Evolutionary conservation across 495 filamentous ascomycete species (phyloP).

Genomic region (Trichoderma asperelloides): DNA sequence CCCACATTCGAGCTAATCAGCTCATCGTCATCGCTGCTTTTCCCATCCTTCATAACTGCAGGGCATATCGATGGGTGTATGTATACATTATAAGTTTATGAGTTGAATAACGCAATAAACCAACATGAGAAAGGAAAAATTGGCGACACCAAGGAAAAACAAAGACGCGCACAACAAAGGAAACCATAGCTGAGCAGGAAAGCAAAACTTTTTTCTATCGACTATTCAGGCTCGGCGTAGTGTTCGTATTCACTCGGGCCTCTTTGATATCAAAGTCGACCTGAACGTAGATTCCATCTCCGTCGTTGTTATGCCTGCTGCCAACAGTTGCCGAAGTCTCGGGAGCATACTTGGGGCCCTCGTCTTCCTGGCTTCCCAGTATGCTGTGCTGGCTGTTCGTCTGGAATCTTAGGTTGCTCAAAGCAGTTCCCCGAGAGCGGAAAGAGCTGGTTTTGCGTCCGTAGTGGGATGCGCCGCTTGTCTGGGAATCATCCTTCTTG

Average conservation of each 20-base stretch:
- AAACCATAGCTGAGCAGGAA: not conserved
- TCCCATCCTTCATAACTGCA: no score
- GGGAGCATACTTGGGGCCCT: conserved; percentile 1
- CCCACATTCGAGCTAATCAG: no score
- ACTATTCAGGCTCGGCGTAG: not conserved
- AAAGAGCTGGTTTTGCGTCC: not conserved
- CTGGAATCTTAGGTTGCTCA: conserved; percentile 1
- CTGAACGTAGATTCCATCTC: conserved; percentile 15
- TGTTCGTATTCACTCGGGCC: conserved; percentile 1
- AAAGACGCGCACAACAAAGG: not conserved
- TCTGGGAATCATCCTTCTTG: conserved; percentile 1
- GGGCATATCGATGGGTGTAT: not conserved
- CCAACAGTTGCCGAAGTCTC: not conserved
- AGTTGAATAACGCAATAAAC: not conserved
- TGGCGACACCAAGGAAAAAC: not conserved
- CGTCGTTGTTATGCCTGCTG: conserved; percentile 6
- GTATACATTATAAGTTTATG: not conserved
- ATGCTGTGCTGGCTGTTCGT: conserved; percentile 4
- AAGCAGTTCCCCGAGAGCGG: conserved; percentile 7
- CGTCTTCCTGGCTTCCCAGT: conserved; percentile 8
- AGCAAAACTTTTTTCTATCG: not conserved
- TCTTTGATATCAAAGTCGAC: conserved; percentile 13
- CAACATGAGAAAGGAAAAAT: not conserved
- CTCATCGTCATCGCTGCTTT: no score
- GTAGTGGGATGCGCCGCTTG: conserved; percentile 7